Conservation (phyloP, 1,139 yeast genomes). For the Protomyces macrosporus region DNA sequence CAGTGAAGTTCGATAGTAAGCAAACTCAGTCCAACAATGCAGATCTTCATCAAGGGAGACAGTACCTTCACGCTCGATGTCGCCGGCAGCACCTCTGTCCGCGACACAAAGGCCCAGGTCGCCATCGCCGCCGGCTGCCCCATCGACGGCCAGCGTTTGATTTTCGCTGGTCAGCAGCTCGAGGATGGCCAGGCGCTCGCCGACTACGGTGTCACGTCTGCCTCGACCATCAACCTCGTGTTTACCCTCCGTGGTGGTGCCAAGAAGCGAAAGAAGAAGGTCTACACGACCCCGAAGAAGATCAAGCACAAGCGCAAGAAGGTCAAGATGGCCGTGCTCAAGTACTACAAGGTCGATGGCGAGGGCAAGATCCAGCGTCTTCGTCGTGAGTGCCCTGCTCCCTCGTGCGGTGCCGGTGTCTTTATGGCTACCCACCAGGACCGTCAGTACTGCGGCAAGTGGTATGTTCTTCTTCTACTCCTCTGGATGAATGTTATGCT, state of each 20-base stretch:
- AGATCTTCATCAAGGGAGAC: constrained; percentile 80
- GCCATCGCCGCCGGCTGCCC: constrained; percentile 99
- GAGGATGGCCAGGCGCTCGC: constrained; percentile 93
- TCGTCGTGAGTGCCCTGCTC: constrained; percentile 96
- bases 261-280: constrained; percentile 99
- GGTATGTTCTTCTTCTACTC: neutral
- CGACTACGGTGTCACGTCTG: constrained; percentile 99
- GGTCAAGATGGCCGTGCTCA: constrained; percentile 97
- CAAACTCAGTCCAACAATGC: constrained; percentile 33
- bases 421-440: constrained; percentile 94
- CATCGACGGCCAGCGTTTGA: constrained; percentile 98
- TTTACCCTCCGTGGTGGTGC: constrained; percentile 99
- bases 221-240: constrained; percentile 95
- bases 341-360: constrained; percentile 98
- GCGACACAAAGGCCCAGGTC: constrained; percentile 98
- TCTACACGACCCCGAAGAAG: constrained; percentile 99
- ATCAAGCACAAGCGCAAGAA: constrained; percentile 99
- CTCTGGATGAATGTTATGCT: neutral
- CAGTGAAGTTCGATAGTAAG: neutral
- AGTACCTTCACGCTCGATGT: constrained; percentile 99
- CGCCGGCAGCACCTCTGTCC: constrained; percentile 90
- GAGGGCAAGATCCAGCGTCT: constrained; percentile 98
- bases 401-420: constrained; percentile 89
- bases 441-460: constrained; percentile 47
- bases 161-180: constrained; percentile 99